Evolutionary conservation across 192 early-diverging fungal species (phyloP).

Genomic region (Coemansia asiatica): DNA sequence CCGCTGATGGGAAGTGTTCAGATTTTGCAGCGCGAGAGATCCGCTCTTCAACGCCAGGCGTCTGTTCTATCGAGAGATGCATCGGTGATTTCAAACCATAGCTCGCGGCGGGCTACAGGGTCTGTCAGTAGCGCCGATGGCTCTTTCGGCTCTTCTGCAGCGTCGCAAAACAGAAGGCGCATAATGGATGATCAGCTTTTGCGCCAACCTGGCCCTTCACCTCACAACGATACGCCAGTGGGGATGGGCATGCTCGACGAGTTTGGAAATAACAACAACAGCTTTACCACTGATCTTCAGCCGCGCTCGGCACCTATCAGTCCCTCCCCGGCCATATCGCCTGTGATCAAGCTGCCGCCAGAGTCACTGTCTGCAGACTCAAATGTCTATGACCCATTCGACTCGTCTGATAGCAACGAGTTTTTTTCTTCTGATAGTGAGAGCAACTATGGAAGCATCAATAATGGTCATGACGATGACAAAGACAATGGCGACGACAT

Average conservation of each 20-base stretch:
- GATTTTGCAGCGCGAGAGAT: slow-evolving; percentile 21
- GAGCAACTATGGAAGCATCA: slow-evolving; percentile 44
- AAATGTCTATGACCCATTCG: slow-evolving; percentile 55
- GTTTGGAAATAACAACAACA: slow-evolving; percentile 41
- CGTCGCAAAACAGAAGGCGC: slow-evolving; percentile 11
- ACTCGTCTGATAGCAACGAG: slow-evolving; percentile 56
- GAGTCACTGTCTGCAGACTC: slow-evolving; percentile 39
- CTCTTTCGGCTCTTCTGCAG: slow-evolving; percentile 1
- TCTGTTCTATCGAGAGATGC: slow-evolving; percentile 34
- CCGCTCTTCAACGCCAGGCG: slow-evolving; percentile 29
- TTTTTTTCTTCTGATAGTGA: slow-evolving; percentile 54
- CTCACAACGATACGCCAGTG: slow-evolving; percentile 24
- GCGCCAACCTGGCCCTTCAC: slow-evolving; percentile 10
- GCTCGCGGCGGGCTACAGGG: background rate
- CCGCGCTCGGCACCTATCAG: slow-evolving; percentile 6
- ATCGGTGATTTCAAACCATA: background rate
- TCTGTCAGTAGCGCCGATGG: slow-evolving; percentile 4
- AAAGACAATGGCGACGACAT: slow-evolving; percentile 28
- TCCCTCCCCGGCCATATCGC: slow-evolving; percentile 8
- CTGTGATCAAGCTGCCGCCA: slow-evolving; percentile 41
- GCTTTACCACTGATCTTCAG: slow-evolving; percentile 6
- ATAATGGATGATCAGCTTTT: slow-evolving; percentile 13
- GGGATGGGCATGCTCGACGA: slow-evolving; percentile 53
- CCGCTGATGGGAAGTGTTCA: slow-evolving; percentile 33
- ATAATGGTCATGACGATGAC: slow-evolving; percentile 22